Percentiles rank a stretch among this genome's conserved stretches.
Evolutionary conservation across 2,329 filamentous ascomycete species (phyloP).

Genomic region (Colletotrichum lindemuthianum): DNA sequence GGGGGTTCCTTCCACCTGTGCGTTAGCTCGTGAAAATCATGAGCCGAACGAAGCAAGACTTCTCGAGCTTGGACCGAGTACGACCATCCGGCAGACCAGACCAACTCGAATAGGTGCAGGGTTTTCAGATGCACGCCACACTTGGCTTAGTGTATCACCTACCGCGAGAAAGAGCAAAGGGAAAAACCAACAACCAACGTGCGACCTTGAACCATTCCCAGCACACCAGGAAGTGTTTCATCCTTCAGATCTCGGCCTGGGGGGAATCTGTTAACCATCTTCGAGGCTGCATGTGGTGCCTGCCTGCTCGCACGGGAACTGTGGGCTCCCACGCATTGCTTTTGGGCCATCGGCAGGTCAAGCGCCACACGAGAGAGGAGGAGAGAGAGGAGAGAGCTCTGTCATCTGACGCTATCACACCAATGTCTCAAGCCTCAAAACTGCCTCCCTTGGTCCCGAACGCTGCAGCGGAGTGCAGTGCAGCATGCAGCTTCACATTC

Average conservation of each 20-base stretch:
- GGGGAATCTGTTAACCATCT: too few relatives aligned
- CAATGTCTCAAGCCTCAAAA: conserved; percentile 19
- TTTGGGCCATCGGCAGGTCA: conserved; percentile 18
- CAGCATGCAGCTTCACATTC: conserved; percentile 15
- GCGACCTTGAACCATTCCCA: conserved; percentile 21
- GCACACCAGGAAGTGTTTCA: conserved; percentile 30
- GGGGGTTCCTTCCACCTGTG: neutral
- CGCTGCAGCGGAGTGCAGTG: neutral
- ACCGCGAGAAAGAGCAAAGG: neutral
- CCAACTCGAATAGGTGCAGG: too few relatives aligned
- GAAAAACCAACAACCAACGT: conserved; percentile 20
- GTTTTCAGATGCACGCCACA: too few relatives aligned
- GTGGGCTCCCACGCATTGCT: conserved; percentile 1
- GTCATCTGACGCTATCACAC: conserved; percentile 32
- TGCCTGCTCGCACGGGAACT: neutral
- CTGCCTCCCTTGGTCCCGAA: conserved; percentile 22
- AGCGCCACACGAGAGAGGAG: conserved; percentile 1
- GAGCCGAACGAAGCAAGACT: neutral
- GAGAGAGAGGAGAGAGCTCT: conserved; percentile 12
- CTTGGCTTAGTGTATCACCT: too few relatives aligned
- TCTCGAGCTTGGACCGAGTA: conserved; percentile 7
- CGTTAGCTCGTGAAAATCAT: conserved; percentile 21
- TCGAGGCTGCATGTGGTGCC: neutral
- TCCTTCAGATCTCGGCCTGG: conserved; percentile 9
- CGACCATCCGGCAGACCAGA: neutral